phyloP scores from a whole-genome alignment of 2,329 filamentous ascomycete species.

The Calonectria leucothoes region DNA sequence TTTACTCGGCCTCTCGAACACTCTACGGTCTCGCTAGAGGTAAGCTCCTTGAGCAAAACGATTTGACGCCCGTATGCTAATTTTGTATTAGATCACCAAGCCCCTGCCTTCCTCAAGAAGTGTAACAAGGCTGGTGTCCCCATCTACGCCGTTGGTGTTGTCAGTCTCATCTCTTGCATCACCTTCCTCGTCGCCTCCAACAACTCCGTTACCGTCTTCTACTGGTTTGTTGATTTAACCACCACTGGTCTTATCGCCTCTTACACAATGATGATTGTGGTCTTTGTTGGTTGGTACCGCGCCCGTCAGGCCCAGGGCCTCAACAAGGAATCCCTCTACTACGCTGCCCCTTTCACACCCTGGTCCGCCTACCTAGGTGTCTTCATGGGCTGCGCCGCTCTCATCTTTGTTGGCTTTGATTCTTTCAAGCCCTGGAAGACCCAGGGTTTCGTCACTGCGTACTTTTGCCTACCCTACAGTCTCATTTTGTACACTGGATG shows the following conservation, averaged over 20 bases:
- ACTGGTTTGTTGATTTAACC: constrained; percentile 66
- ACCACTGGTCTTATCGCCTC: constrained; percentile 68
- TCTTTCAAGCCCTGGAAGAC: constrained; percentile 63
- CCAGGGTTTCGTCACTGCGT: constrained; percentile 63
- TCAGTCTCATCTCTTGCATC: constrained; percentile 60
- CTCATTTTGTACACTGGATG: constrained; percentile 64
- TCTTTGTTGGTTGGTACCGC: constrained; percentile 58
- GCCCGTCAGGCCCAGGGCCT: constrained; percentile 62
- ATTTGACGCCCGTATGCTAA: background rate
- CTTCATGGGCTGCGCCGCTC: constrained; percentile 57
- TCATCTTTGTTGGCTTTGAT: constrained; percentile 68
- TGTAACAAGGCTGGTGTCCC: constrained; percentile 70
- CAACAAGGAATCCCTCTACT: constrained; percentile 59
- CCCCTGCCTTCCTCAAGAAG: constrained; percentile 62
- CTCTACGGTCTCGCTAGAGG: constrained; percentile 59
- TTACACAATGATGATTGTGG: constrained; percentile 58
- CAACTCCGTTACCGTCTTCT: constrained; percentile 60
- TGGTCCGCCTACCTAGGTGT: constrained; percentile 63
- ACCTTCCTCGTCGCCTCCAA: constrained; percentile 62
- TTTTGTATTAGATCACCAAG: constrained; percentile 51
- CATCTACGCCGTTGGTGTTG: constrained; percentile 62
- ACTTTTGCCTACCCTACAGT: constrained; percentile 66
- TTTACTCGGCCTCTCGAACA: constrained; percentile 59
- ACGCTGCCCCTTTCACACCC: constrained; percentile 61
- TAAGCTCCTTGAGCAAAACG: constrained; percentile 3